Percentiles rank a stretch among this genome's conserved stretches.
phyloP scores from a whole-genome alignment of 208 protist species.

The Herpetomonas samuelpessoai region DNA sequence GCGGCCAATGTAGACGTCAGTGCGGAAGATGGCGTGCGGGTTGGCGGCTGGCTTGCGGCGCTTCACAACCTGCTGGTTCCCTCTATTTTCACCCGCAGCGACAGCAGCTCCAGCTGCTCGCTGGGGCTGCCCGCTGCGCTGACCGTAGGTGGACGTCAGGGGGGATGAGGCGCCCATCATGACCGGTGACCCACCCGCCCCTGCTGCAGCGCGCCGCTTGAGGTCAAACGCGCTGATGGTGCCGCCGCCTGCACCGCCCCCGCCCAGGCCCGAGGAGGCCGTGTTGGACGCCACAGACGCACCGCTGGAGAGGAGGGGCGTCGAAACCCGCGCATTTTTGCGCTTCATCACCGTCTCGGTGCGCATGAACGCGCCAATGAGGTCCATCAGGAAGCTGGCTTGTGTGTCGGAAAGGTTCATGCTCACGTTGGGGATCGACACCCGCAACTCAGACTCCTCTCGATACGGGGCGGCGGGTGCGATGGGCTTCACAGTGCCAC shows the following conservation, averaged over 20 bases:
- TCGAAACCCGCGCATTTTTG: not conserved
- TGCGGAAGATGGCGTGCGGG: not conserved
- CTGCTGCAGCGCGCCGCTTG: not conserved
- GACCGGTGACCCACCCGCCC: not conserved
- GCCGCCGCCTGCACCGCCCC: not conserved
- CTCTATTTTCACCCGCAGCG: not conserved
- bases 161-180: not conserved
- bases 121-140: not conserved
- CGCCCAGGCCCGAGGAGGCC: not conserved
- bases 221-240: not conserved
- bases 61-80: not conserved
- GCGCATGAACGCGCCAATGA: conserved; percentile 51
- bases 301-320: not conserved
- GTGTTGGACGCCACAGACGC: not conserved
- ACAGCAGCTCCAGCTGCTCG: not conserved
- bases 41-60: not conserved
- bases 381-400: conserved; percentile 55
- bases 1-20: conserved; percentile 9
- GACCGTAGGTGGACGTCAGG: too few relatives aligned
- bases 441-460: not conserved
- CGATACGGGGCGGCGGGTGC: not conserved
- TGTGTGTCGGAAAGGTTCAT: conserved; percentile 43
- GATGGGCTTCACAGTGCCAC: not conserved
- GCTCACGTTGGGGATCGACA: conserved; percentile 7
- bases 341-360: conserved; percentile 2